phyloP scores from a whole-genome alignment of 2,329 filamentous ascomycete species.

The Incumbomyces delicatus region DNA sequence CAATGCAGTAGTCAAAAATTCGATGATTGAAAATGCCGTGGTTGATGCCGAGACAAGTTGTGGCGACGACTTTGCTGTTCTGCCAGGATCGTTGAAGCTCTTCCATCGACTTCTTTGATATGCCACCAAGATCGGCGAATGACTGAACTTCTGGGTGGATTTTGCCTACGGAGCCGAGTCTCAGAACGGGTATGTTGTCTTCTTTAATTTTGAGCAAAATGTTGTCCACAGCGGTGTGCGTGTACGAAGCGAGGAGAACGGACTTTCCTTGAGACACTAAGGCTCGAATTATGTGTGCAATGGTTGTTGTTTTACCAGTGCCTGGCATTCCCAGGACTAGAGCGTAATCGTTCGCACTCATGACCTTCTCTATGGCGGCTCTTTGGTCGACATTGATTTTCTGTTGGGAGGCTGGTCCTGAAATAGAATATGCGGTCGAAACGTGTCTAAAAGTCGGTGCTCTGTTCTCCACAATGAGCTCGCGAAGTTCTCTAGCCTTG shows the following conservation, averaged over 20 bases:
- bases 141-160: conserved; percentile 78
- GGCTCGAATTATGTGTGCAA: conserved; percentile 90
- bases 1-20: conserved; percentile 94
- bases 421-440: conserved; percentile 54
- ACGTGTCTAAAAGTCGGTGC: conserved; percentile 60
- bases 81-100: conserved; percentile 79
- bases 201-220: conserved; percentile 84
- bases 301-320: conserved; percentile 96
- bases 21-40: conserved; percentile 82
- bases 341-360: conserved; percentile 90
- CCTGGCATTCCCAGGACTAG: conserved; percentile 98
- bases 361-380: conserved; percentile 82
- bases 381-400: conserved; percentile 80
- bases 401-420: conserved; percentile 44
- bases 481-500: conserved; percentile 61
- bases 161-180: conserved; percentile 77
- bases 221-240: conserved; percentile 95
- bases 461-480: conserved; percentile 68
- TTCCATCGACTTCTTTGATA: conserved; percentile 66
- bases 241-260: conserved; percentile 88
- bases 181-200: conserved; percentile 66
- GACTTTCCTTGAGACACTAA: conserved; percentile 83
- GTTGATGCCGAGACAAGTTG: conserved; percentile 85
- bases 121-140: conserved; percentile 70
- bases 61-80: conserved; percentile 79